Percentiles rank a stretch among this genome's conserved stretches.
phyloP scores from a whole-genome alignment of 495 filamentous ascomycete species.

The Glarea lozoyensis region DNA sequence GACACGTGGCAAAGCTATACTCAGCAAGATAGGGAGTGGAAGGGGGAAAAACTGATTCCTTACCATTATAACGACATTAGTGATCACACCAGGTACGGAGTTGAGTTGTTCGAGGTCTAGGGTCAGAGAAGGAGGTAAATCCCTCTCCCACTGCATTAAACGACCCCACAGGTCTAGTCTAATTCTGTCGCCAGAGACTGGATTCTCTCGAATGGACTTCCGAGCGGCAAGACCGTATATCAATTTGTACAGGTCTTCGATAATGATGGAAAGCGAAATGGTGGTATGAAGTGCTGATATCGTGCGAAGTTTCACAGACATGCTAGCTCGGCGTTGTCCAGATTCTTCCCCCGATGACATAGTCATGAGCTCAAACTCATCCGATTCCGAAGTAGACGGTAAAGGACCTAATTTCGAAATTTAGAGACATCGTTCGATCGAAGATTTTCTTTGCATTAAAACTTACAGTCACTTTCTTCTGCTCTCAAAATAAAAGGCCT shows the following conservation, averaged over 20 bases:
- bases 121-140: conserved; percentile 15
- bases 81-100: conserved; percentile 14
- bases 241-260: conserved; percentile 14
- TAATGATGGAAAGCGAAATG: conserved; percentile 9
- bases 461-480: conserved; percentile 19
- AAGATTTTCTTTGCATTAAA: too few relatives aligned
- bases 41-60: too few relatives aligned
- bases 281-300: conserved; percentile 17
- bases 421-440: too few relatives aligned
- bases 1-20: too few relatives aligned
- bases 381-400: conserved; percentile 14
- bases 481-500: conserved; percentile 12
- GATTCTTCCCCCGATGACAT: too few relatives aligned
- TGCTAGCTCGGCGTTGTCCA: too few relatives aligned
- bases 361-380: conserved; percentile 20
- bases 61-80: neutral
- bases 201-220: conserved; percentile 15
- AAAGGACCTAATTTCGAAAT: too few relatives aligned
- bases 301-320: conserved; percentile 14
- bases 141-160: conserved; percentile 10
- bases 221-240: conserved; percentile 17
- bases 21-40: too few relatives aligned
- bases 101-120: conserved; percentile 12
- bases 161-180: conserved; percentile 12
- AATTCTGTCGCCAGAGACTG: conserved; percentile 9